Base-by-base conservation (phyloP, 495 filamentous ascomycete genomes). In the Lasiosphaeria hispida region DNA sequence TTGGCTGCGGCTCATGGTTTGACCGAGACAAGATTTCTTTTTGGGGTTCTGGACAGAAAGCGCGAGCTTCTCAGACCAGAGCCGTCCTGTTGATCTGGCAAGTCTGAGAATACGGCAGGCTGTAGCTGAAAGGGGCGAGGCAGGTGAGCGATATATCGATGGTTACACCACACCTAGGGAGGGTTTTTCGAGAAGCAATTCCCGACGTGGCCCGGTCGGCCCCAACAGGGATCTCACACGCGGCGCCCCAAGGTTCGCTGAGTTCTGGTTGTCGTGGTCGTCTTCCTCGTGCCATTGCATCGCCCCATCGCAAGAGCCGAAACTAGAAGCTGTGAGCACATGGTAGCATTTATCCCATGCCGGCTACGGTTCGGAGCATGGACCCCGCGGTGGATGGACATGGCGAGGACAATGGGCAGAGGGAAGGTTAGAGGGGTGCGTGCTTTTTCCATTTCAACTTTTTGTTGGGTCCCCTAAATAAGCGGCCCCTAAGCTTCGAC, bases 141-240 rank as follows among this genome's bases (percentile, higher is more conserved):
- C 10, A 30, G 17, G 17, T 23, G 10, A 41, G 39, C 8, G 23
- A 30, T 30, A 30, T 30, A 30, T 30, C 23, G 23, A 30, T 30
- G 23, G 23, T 30, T 30, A 30, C 23, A 30, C 23, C 23, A 30
- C 23, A 30, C 23, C 23, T 30, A 5, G 23, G 23, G 30, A 7
- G 42, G 45, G 19, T 19, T 43, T 47, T 57, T 58, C 56, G 47
- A 58, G 56, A 58, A 58, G 56, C 38, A 52, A 44, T 45, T 47
- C 56, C 48, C 56, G 47, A 34, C 10, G 35, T 30, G 10, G 36
- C 4, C 55, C n/a, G 45, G 18, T 33, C 35, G 14, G 10, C 18
- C 40, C 18, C 10, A 23, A 17, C 18, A 45, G 49, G 49, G 40
- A 39, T 52, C 49, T 52, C 49, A 38, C 49, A 38, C 35, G 34